These are phyloP conservation scores for Mycena amicta DNA, from an alignment of 768 basidiomycete species.

Conservation along the genomic window DNA sequence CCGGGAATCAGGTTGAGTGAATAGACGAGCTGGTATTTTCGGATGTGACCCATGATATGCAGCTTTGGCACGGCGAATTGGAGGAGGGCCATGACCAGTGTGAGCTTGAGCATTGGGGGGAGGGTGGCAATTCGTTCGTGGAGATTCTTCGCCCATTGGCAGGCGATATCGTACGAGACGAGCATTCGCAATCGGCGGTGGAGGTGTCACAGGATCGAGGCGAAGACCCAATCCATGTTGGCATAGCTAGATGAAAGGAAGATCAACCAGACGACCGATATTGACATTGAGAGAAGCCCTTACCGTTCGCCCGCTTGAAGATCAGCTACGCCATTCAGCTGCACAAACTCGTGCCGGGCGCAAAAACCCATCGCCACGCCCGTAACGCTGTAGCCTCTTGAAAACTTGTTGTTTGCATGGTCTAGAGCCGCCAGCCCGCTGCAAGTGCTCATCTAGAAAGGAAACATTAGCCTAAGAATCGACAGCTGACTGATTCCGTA, in stretches of 20 bases:
- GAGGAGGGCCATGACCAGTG: constrained; percentile 2
- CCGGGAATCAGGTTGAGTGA: constrained; percentile 27
- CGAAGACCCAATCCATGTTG: constrained; percentile 41
- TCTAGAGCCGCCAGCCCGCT: constrained; percentile 24
- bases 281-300: background rate
- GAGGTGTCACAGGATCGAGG: constrained; percentile 18
- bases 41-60: constrained; percentile 28
- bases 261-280: background rate
- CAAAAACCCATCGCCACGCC: constrained; percentile 27
- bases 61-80: constrained; percentile 31
- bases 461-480: background rate
- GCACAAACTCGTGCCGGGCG: constrained; percentile 26
- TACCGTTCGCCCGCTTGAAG: constrained; percentile 34
- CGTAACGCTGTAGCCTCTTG: constrained; percentile 25
- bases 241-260: constrained; percentile 27
- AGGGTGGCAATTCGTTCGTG: constrained; percentile 15
- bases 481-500: background rate
- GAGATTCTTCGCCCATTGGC: constrained; percentile 31
- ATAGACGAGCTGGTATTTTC: constrained; percentile 24
- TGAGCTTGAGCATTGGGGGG: constrained; percentile 14
- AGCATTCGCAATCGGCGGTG: constrained; percentile 10
- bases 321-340: constrained; percentile 27
- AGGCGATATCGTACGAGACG: constrained; percentile 35
- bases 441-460: constrained; percentile 25
- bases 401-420: constrained; percentile 17